Evolutionary conservation across 345 rosid genomes (phyloP).

Genomic region (Acer yangbiense): DNA sequence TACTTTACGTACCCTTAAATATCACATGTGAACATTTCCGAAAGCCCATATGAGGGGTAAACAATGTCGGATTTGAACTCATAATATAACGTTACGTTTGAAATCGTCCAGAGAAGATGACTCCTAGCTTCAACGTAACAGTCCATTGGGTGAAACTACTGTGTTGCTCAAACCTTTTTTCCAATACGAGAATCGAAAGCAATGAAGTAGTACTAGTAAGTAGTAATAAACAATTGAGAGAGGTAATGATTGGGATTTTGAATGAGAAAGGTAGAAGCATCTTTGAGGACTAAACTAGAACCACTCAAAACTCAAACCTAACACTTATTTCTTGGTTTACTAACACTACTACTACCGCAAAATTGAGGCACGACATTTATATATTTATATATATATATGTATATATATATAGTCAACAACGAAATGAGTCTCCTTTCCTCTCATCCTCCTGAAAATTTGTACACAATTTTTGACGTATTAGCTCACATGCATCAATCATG

Average conservation of each 20-base stretch:
- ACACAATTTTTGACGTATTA: conserved; percentile 12
- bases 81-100: too few species aligned
- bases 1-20: too few species aligned
- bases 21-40: too few species aligned
- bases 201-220: too few species aligned
- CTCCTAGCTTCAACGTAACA: too few species aligned
- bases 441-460: conserved; percentile 7
- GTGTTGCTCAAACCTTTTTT: too few species aligned
- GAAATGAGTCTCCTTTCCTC: conserved; percentile 21
- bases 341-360: conserved; percentile 25
- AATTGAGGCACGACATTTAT: too few species aligned
- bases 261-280: conserved; percentile 11
- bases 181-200: too few species aligned
- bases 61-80: too few species aligned
- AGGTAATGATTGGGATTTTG: conserved; percentile 27
- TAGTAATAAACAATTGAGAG: background rate
- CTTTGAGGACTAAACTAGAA: background rate
- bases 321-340: conserved; percentile 39
- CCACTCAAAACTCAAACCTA: conserved; percentile 25
- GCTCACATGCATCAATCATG: conserved; percentile 37
- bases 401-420: conserved; percentile 30
- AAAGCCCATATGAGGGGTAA: too few species aligned
- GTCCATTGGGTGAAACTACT: too few species aligned
- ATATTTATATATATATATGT: background rate
- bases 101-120: too few species aligned